Evolutionary conservation across 306 rosid genomes (phyloP), one percentile per base, ranked within the genome.

Genomic region (Cicer yamashitae): DNA sequence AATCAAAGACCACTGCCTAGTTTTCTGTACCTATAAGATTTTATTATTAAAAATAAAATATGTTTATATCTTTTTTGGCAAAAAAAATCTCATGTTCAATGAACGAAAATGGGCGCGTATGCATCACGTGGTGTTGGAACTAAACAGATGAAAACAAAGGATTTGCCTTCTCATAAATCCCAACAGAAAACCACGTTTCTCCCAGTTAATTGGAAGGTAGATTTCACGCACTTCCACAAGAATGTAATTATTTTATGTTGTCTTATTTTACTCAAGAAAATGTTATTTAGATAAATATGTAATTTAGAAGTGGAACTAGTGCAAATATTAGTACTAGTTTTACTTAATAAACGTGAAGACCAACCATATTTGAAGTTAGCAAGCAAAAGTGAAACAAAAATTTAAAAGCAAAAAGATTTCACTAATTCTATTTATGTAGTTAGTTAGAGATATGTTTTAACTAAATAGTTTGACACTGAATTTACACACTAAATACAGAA

Each of bases 181-280:
- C 60, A 58, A 74, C 46, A 57, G 30, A 59, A 61, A n/a, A 34
- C n/a, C 46, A 62, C 84, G 77, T 79, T 86, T 79, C 82, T 86
- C 91, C 91, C 52, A 73, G 70, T 58, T 73, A 76, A 61, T 61
- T 57, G 91, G 93, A 85, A 79, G 80, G 82, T 82, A 75, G 58
- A 30, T 12, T 15, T 67, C 84, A 84, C 91, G 86, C 88, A 83
- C 73, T 80, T 82, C 78, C 82, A 85, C 44, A 79, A 70, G 80
- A 63, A 73, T 80, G 50, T 43, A 41, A 43, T 13, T 70, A 58
- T 60, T 41, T 74, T 59, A 20, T 0, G 25, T 75, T 69, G 30
- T 69, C 52, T 70, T 39, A n/a, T 65, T 66, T 59, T 18, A 34
- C 10, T 17, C 7, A 48, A 11, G 6, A 62, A 13, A 9, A n/a